phyloP scores from a whole-genome alignment of 768 basidiomycete genomes.

The Lentinula edodes region DNA sequence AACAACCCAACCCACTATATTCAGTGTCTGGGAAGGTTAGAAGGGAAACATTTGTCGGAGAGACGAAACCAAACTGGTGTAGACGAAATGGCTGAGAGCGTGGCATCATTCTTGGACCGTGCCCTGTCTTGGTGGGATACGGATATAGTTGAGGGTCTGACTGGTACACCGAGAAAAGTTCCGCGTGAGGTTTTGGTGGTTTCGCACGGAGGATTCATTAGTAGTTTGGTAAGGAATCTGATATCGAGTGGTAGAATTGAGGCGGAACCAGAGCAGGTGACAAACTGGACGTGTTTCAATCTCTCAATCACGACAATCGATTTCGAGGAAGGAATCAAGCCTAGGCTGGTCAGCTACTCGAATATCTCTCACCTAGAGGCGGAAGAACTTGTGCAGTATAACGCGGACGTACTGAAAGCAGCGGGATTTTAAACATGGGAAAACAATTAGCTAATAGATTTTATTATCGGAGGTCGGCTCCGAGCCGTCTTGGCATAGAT shows the following conservation, averaged over 20 bases:
- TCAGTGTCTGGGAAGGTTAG: slow-evolving; percentile 57
- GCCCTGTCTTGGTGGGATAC: slow-evolving; percentile 58
- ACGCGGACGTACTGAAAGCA: slow-evolving; percentile 36
- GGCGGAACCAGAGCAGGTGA: slow-evolving; percentile 27
- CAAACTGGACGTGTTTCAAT: slow-evolving; percentile 38
- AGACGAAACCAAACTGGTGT: slow-evolving; percentile 12
- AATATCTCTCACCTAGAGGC: slow-evolving; percentile 48
- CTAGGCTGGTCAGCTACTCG: slow-evolving; percentile 46
- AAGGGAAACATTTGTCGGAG: slow-evolving; percentile 34
- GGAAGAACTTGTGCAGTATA: slow-evolving; percentile 31
- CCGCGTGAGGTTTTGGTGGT: slow-evolving; percentile 49
- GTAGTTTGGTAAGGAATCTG: slow-evolving; percentile 43
- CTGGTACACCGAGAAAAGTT: slow-evolving; percentile 12
- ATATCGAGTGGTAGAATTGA: slow-evolving; percentile 28
- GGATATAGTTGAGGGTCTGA: slow-evolving; percentile 27
- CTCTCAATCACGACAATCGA: slow-evolving; percentile 58
- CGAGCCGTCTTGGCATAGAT: no score
- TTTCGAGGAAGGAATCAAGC: slow-evolving; percentile 31
- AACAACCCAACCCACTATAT: neutral
- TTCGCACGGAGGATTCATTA: slow-evolving; percentile 65
- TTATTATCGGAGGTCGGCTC: neutral
- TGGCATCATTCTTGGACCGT: slow-evolving; percentile 39
- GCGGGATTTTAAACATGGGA: slow-evolving; percentile 4
- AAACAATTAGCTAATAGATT: neutral
- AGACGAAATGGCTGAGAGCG: slow-evolving; percentile 32